phyloP scores from a whole-genome alignment of 805 yeast genomes.

The Candida cerambycidarum region DNA sequence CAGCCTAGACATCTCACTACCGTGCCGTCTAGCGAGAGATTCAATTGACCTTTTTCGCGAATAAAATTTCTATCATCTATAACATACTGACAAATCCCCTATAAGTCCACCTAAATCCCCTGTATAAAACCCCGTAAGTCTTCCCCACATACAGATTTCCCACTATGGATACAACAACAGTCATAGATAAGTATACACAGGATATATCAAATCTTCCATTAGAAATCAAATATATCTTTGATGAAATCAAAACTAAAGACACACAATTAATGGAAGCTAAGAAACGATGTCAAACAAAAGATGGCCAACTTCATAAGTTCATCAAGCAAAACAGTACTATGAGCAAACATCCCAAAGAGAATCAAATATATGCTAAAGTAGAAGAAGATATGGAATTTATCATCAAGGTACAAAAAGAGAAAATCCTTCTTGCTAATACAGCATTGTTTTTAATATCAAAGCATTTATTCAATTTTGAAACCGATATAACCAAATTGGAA shows the following conservation, averaged over 20 bases:
- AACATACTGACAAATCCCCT: no score
- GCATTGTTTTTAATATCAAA: constrained; percentile 75
- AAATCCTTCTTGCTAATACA: constrained; percentile 76
- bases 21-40: no score
- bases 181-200: constrained; percentile 48
- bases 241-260: constrained; percentile 76
- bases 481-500: constrained; percentile 73
- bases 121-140: no score
- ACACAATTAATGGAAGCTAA: constrained; percentile 61
- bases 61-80: no score
- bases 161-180: constrained; percentile 85
- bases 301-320: constrained; percentile 77
- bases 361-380: constrained; percentile 60
- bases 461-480: constrained; percentile 70
- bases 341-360: constrained; percentile 80
- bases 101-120: no score
- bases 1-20: no score
- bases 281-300: constrained; percentile 66
- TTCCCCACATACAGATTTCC: no score
- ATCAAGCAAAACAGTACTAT: constrained; percentile 81
- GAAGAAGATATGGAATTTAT: constrained; percentile 64
- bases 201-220: constrained; percentile 82
- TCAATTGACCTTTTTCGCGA: no score
- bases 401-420: constrained; percentile 68
- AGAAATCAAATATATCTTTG: constrained; percentile 76